A percentile compares a stretch with the other conserved stretches of the same genome.
These are phyloP conservation scores for Dichotomocladium elegans DNA, from an alignment of 371 early-diverging fungal genomes.

Conservation along the genomic window DNA sequence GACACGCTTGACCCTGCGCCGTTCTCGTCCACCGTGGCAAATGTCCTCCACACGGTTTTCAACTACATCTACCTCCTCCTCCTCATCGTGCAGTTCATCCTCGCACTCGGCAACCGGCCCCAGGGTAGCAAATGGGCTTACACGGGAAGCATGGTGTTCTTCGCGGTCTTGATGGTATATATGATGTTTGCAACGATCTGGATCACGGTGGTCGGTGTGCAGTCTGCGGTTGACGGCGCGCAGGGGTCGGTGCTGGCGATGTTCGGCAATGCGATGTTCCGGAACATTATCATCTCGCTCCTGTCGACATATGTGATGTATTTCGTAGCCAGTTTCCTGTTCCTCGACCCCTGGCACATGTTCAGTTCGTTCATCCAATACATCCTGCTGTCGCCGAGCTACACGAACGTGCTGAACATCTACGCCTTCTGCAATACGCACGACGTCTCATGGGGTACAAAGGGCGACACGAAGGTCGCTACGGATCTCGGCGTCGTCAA, in stretches of 20 bases:
- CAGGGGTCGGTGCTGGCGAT: conserved; percentile 18
- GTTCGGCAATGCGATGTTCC: conserved; percentile 40
- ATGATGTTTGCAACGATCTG: conserved; percentile 56
- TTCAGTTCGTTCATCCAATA: conserved; percentile 60
- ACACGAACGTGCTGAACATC: conserved; percentile 61
- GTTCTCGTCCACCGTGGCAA: conserved; percentile 42
- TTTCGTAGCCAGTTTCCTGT: conserved; percentile 59
- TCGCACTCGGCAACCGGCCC: conserved; percentile 80
- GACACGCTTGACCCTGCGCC: conserved; percentile 28
- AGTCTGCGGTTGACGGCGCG: conserved; percentile 28
- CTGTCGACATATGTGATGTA: conserved; percentile 67
- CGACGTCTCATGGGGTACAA: conserved; percentile 91
- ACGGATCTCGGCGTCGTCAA: conserved; percentile 66
- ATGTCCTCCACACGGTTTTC: conserved; percentile 43
- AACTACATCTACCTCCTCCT: conserved; percentile 59
- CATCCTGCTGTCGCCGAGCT: conserved; percentile 59
- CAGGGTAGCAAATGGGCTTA: conserved; percentile 74
- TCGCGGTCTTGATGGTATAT: conserved; percentile 53
- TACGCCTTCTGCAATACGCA: conserved; percentile 73
- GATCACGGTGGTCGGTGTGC: conserved; percentile 47
- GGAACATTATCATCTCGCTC: conserved; percentile 58
- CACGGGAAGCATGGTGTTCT: conserved; percentile 41
- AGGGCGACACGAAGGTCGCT: conserved; percentile 70
- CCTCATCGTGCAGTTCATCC: conserved; percentile 63
- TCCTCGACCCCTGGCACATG: conserved; percentile 72